A percentile compares a stretch with the other conserved stretches of the same genome.
Conservation (phyloP, 2,329 filamentous ascomycete species). For the Furcasterigmium sp. region DNA sequence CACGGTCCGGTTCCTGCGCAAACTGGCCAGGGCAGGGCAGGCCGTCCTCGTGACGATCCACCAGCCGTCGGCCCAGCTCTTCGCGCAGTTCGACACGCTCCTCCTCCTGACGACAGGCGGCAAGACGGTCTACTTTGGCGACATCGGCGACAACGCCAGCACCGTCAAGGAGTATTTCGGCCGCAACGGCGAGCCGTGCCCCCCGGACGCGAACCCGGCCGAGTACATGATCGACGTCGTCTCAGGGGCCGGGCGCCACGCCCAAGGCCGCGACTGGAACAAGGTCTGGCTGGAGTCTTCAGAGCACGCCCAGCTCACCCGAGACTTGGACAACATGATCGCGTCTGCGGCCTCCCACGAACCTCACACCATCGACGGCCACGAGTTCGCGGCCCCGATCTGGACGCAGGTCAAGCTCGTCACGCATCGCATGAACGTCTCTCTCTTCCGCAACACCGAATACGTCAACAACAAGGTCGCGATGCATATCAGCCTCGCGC, state of each 20-base stretch:
- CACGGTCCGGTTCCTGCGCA: constrained; percentile 60
- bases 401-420: constrained; percentile 32
- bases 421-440: constrained; percentile 21
- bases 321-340: constrained; percentile 55
- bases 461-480: constrained; percentile 21
- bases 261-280: constrained; percentile 26
- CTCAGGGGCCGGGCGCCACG: constrained; percentile 42
- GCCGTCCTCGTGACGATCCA: constrained; percentile 67
- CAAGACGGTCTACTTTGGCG: constrained; percentile 53
- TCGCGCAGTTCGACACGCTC: constrained; percentile 61
- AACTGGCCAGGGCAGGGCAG: constrained; percentile 61
- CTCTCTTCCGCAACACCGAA: constrained; percentile 27
- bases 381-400: constrained; percentile 28
- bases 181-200: constrained; percentile 49
- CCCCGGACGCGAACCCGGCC: constrained; percentile 55
- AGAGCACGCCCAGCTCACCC: constrained; percentile 44
- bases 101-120: constrained; percentile 50
- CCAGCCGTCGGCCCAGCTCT: constrained; percentile 62
- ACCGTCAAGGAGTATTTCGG: constrained; percentile 55
- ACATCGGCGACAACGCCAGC: constrained; percentile 44
- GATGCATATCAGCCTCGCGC: constrained; percentile 35
- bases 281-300: constrained; percentile 60
- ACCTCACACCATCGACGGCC: not conserved
- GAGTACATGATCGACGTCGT: constrained; percentile 58
- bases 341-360: constrained; percentile 26